These are phyloP conservation scores for Eimeria zaria DNA, from an alignment of 169 alveolate species.

Conservation along the genomic window DNA sequence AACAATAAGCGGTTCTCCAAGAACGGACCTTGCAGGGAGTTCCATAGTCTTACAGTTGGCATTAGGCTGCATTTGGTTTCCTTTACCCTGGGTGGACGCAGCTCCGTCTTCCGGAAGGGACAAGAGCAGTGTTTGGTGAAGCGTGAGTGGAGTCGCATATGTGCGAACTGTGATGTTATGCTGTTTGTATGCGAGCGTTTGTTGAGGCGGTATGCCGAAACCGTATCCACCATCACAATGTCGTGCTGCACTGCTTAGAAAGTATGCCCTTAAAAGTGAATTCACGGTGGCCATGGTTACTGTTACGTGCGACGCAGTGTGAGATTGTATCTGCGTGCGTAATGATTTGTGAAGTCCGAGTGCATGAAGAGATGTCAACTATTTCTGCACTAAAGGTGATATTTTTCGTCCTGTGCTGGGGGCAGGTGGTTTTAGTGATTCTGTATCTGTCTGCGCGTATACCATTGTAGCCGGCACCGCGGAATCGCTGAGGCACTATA, in stretches of 20 bases:
- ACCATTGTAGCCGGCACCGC: too few relatives aligned
- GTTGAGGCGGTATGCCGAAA: background rate
- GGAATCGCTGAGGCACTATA: too few relatives aligned
- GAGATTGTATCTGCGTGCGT: background rate
- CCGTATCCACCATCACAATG: background rate
- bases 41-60: background rate
- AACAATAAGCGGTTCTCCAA: background rate
- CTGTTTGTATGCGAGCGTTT: background rate
- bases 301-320: background rate
- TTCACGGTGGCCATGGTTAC: background rate
- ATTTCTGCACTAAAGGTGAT: too few relatives aligned
- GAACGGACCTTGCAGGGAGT: background rate
- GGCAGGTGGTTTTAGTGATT: too few relatives aligned
- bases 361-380: too few relatives aligned
- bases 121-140: background rate
- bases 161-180: background rate
- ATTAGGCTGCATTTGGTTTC: background rate
- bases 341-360: too few relatives aligned
- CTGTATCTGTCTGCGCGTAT: too few relatives aligned
- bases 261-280: background rate
- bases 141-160: background rate
- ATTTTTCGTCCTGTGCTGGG: too few relatives aligned
- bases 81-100: background rate
- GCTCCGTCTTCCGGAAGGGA: background rate
- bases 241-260: background rate